Evolutionary conservation across 1,284 basidiomycete genomes (phyloP), one percentile per base, ranked within the genome.

Genomic region (Melampsora larici-populina): DNA sequence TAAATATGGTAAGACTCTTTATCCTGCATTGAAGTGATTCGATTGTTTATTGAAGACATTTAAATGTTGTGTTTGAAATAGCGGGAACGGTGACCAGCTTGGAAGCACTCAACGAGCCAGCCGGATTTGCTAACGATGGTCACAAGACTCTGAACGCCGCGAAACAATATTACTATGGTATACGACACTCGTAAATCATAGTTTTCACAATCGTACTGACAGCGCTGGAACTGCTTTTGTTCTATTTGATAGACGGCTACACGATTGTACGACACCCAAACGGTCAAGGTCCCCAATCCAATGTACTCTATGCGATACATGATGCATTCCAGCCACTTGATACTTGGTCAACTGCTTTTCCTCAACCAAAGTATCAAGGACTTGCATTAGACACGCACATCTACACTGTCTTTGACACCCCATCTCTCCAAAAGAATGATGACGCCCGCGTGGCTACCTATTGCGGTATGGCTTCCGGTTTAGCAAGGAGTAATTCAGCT

Each of bases 251-350:
- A 75, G 72, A 67, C 51, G 43, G 8, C 11, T 75, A 75, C 49
- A 26, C 65, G 1, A 75, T 75, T 58, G 64, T 75, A 1, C 26
- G 72, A 33, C 9, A 58, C 58, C 46, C 72, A 33, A 24, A 48
- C 17, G 29, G 36, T 5, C 46, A 43, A 43, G 11, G 48, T 21
- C 1, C 18, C 1, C 43, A 51, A 75, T 65, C 72, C 7, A 31
- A 67, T 24, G 36, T 75, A 18, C 65, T 81, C 11, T 80, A 82
- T 24, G 86, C 93, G 77, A 88, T 96, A 71, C 90, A 92, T 81
- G 95, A 97, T 82, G 93, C 91, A 2, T 92, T 97, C 88, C 89
- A 93, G 83, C 86, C 88, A 46, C 85, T 93, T 46, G 88, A 86
- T 78, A 90, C 88, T 81, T 96, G 92, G 91, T 84, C 86, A 70